phyloP scores from a whole-genome alignment of 1,284 basidiomycete genomes.

The Microbotryomycetes sp. region DNA sequence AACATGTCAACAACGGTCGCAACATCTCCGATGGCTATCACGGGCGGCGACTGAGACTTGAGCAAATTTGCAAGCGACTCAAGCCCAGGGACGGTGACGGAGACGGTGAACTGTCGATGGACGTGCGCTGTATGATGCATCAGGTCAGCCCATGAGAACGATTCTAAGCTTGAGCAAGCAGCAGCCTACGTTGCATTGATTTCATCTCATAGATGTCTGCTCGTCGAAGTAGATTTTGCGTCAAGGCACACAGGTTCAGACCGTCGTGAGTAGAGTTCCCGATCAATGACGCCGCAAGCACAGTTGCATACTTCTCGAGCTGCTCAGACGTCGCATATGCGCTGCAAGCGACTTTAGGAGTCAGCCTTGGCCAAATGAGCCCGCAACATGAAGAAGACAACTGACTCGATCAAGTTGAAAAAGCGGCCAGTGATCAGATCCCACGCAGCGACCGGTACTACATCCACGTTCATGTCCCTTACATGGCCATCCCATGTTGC shows the following conservation, averaged over 20 bases:
- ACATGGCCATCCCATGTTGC: slow-evolving; percentile 14
- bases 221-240: slow-evolving; percentile 16
- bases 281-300: not conserved
- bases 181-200: slow-evolving; percentile 16
- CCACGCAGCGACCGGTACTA: slow-evolving; percentile 25
- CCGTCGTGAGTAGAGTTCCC: not conserved
- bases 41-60: no score
- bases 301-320: slow-evolving; percentile 6
- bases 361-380: not conserved
- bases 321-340: slow-evolving; percentile 5
- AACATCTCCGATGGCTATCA: no score
- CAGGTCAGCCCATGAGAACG: not conserved
- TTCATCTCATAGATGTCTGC: slow-evolving; percentile 34
- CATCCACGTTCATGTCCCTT: not conserved
- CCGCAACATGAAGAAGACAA: not conserved
- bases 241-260: slow-evolving; percentile 6
- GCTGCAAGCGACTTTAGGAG: not conserved
- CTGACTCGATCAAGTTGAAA: slow-evolving; percentile 25
- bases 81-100: slow-evolving; percentile 9
- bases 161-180: slow-evolving; percentile 1
- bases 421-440: slow-evolving; percentile 17
- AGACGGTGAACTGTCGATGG: slow-evolving; percentile 4
- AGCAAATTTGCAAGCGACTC: no score
- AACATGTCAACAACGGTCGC: no score
- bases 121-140: slow-evolving; percentile 2